Evolutionary conservation across 2,329 filamentous ascomycete genomes (phyloP), one percentile per base, ranked within the genome.

Genomic region (Colletotrichum kahawae): DNA sequence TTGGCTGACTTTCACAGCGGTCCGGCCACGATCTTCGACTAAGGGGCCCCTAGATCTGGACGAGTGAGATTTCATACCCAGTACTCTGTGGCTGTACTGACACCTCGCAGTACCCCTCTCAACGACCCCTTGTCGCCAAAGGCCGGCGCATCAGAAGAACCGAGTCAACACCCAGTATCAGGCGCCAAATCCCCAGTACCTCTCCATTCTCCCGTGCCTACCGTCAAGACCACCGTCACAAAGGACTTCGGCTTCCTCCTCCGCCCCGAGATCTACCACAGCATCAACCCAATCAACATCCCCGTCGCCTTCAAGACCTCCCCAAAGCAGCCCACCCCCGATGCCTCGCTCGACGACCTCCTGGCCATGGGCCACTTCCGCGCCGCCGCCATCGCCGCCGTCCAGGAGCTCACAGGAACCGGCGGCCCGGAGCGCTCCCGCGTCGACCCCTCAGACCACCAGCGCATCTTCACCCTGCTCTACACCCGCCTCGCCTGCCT

Each of bases 171-270:
- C 77, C 54, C 43, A 4, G 24, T 75, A 64, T 57, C 68, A 33
- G 65, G 60, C 36, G 79, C 56, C 76, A 78, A 43, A 24, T 80
- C 76, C 74, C 81, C 13, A 71, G 79, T 78, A 7, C 74, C 79
- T 2, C 70, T 78, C 48, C 80, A 80, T 72, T 80, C 85, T 71
- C 82, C 86, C 67, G 81, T 71, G 76, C 82, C 79, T 78, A 77
- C 84, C 65, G 82, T 86, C 71, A 68, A 70, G 33, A 72, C 74
- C 6, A 79, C 84, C 13, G 82, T 87, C n/a, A 83, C 87, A 43
- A 94, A 94, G 80, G 93, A 98, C 85, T 94, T 98, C 78, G 92
- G 93, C 21, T 96, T 94, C 82, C 92, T 98, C 60, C 90, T 97
- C 13, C 91, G 93, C 24, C 93, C 95, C 4, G 92, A 95, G 77